Evolutionary conservation across 495 filamentous ascomycete species (phyloP).

Genomic region (Poronia punctata): DNA sequence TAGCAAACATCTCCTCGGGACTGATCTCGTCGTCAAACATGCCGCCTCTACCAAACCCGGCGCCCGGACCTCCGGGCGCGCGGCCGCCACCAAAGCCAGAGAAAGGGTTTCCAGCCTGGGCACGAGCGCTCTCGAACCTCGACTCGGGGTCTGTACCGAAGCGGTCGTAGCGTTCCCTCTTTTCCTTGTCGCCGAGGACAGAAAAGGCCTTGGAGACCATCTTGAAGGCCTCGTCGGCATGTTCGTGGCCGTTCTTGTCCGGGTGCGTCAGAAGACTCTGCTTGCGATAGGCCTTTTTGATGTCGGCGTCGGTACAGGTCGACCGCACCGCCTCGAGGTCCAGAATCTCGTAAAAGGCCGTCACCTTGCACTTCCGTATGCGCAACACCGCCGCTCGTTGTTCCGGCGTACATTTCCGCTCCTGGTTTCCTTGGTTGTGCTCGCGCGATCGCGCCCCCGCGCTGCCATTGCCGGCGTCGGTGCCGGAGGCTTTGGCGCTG

Average conservation of each 20-base stretch:
- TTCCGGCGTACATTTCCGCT: slow-evolving; percentile 79
- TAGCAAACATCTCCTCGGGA: slow-evolving; percentile 91
- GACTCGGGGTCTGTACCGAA: slow-evolving; percentile 90
- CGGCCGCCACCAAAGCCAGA: slow-evolving; percentile 54
- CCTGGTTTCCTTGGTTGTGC: slow-evolving; percentile 91
- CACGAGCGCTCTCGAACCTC: slow-evolving; percentile 59
- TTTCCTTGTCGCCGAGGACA: slow-evolving; percentile 86
- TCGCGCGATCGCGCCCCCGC: slow-evolving; percentile 61
- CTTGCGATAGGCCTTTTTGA: slow-evolving; percentile 95
- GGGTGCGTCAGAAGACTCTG: slow-evolving; percentile 84
- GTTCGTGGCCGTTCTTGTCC: slow-evolving; percentile 96
- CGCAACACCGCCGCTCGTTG: slow-evolving; percentile 85
- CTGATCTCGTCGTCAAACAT: slow-evolving; percentile 89
- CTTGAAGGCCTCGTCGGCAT: slow-evolving; percentile 97
- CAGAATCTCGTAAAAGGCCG: slow-evolving; percentile 87
- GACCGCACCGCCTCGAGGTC: slow-evolving; percentile 53
- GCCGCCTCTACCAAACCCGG: slow-evolving; percentile 46
- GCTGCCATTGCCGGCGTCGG: slow-evolving; percentile 53
- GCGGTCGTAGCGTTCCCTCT: slow-evolving; percentile 77
- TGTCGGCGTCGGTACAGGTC: slow-evolving; percentile 65
- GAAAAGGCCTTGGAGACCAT: slow-evolving; percentile 93
- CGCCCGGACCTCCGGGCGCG: slow-evolving; percentile 25
- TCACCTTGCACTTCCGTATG: slow-evolving; percentile 73
- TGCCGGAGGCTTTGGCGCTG: slow-evolving; percentile 67
- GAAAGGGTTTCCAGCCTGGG: slow-evolving; percentile 59